Evolutionary conservation across 106 monocot species (phyloP).

Genomic region (Apostasia shenzhenica): DNA sequence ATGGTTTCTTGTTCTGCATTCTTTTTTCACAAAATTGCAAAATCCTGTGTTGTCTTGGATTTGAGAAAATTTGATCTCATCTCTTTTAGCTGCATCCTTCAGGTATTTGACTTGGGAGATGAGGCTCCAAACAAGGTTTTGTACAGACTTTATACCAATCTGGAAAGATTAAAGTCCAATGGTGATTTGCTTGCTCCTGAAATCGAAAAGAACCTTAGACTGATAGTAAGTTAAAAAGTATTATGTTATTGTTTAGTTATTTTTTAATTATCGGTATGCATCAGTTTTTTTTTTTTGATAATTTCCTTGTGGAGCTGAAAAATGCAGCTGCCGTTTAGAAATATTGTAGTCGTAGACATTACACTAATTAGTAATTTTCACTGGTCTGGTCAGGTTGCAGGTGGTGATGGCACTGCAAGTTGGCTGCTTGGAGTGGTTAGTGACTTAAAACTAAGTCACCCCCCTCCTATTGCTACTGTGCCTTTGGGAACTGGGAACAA

Average conservation of each 20-base stretch:
- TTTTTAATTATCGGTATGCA: background rate
- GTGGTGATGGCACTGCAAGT: slow-evolving; percentile 94
- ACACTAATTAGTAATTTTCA: background rate
- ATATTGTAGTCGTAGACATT: background rate
- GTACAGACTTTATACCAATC: slow-evolving; percentile 62
- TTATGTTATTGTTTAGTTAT: background rate
- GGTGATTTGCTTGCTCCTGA: slow-evolving; percentile 57
- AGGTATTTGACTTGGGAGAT: slow-evolving; percentile 87
- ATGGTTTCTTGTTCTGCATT: background rate
- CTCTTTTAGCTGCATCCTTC: slow-evolving; percentile 1
- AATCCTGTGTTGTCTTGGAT: background rate
- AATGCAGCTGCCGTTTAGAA: background rate
- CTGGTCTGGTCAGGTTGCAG: slow-evolving; percentile 62
- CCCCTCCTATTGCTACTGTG: slow-evolving; percentile 85
- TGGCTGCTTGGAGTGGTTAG: slow-evolving; percentile 96
- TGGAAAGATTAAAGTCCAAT: slow-evolving; percentile 61
- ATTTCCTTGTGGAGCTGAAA: background rate
- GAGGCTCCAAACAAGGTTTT: slow-evolving; percentile 92
- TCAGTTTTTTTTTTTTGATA: background rate
- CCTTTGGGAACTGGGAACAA: slow-evolving; percentile 99
- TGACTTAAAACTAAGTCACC: slow-evolving; percentile 72
- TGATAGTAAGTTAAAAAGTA: slow-evolving; percentile 69
- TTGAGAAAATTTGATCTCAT: background rate
- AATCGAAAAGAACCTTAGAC: slow-evolving; percentile 54
- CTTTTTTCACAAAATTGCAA: background rate